Base-by-base conservation (phyloP, 306 rosid species). In the Bauhinia variegata region DNA sequence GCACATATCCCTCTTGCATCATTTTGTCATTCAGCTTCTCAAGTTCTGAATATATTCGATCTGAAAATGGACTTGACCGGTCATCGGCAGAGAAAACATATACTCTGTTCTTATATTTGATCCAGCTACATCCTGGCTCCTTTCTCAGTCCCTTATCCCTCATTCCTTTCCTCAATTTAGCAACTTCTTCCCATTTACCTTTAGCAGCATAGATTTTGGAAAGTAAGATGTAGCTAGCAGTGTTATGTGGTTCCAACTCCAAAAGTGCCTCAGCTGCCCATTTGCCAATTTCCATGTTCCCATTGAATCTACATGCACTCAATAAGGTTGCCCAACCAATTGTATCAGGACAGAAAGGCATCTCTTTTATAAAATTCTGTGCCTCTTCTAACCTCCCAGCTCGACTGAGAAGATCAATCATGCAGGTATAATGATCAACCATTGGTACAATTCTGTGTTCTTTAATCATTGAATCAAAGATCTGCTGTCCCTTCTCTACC, bases 61-160 rank as follows among this genome's bases (percentile, higher is more conserved):
- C 88, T 28, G 86, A 79, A 80, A 75, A 87, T 63, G 92, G 92
- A 72, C 69, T 85, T 56, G 91, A 89, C 56, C 61, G 67, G 66
- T 92, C 92, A 75, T 89, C 95, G 23, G 98, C 95, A 10, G 96
- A 85, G 78, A 92, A 92, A 70, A 92, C 75, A 56, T 89, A 79
- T 63, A 92, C 91, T 75, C 11, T 72, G 57, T 84, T 88, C 73
- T 89, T 89, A 80, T 85, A 85, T 79, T 92, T 92, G 61, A 89
- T 89, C 98, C 98, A 92, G 77, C 96, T 92, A 74, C 88, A 89
- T 66, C 98, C 96, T 0, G 91, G 98, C 67, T 92, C 96, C 80
- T 89, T 92, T 80, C 78, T 85, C 72, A 84, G 80, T 62, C 91
- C 91, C 79, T 78, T 83, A 11, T 80, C 91, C 75, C 92, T 87